phyloP scores from a whole-genome alignment of 1,284 basidiomycete genomes.

The Flammula alnicola region DNA sequence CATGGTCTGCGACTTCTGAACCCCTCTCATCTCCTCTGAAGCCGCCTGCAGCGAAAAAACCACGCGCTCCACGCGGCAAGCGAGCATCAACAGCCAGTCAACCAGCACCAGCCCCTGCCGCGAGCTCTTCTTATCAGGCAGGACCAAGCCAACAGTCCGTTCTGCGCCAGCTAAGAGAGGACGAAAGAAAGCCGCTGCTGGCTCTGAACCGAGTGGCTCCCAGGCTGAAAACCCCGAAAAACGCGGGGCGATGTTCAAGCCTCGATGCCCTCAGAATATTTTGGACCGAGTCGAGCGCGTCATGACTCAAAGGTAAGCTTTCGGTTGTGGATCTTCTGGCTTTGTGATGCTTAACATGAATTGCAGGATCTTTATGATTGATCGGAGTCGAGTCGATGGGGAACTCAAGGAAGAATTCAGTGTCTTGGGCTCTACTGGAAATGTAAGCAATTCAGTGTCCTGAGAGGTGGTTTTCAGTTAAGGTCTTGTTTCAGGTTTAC shows the following conservation, averaged over 20 bases:
- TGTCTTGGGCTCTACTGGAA: conserved; percentile 77
- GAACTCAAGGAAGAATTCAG: conserved; percentile 68
- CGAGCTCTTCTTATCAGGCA: conserved; percentile 8
- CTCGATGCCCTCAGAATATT: conserved; percentile 63
- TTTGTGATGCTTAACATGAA: neutral
- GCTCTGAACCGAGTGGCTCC: no score
- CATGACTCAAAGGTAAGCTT: conserved; percentile 57
- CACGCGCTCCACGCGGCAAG: no score
- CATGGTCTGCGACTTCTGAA: neutral
- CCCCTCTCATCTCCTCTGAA: neutral
- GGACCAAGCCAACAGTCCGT: conserved; percentile 8
- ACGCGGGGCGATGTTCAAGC: conserved; percentile 59
- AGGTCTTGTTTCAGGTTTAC: conserved; percentile 60
- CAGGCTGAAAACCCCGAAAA: conserved; percentile 49
- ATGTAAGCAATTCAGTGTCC: conserved; percentile 44
- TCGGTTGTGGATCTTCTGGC: neutral
- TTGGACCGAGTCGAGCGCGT: conserved; percentile 67
- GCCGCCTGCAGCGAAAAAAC: neutral
- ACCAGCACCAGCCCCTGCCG: neutral
- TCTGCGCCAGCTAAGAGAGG: conserved; percentile 20
- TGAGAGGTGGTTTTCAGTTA: neutral
- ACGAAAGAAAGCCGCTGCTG: conserved; percentile 22
- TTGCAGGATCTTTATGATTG: conserved; percentile 74
- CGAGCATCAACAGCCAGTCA: no score
- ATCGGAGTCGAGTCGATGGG: conserved; percentile 51